Evolutionary conservation across 345 rosid species (phyloP).

Genomic region (Ricinus communis): DNA sequence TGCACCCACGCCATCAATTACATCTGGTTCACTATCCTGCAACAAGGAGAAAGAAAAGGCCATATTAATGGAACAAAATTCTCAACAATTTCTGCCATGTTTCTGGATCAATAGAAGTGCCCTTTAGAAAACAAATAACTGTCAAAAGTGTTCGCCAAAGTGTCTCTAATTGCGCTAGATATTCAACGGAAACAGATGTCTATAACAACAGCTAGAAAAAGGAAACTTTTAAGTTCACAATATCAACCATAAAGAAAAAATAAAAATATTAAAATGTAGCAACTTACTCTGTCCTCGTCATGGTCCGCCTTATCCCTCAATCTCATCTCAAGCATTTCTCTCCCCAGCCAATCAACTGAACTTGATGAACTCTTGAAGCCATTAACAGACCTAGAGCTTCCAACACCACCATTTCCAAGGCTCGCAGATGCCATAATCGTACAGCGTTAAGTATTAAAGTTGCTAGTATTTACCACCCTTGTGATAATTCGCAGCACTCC

Average conservation of each 20-base stretch:
- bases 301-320: constrained; percentile 77
- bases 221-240: no score
- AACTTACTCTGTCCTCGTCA: constrained; percentile 81
- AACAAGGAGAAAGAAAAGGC: constrained; percentile 16
- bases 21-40: constrained; percentile 93
- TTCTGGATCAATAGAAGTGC: no score
- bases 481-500: constrained; percentile 29
- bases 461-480: constrained; percentile 41
- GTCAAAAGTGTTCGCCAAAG: no score
- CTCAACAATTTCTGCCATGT: background rate
- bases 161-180: no score
- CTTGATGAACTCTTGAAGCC: constrained; percentile 86
- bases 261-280: constrained; percentile 9
- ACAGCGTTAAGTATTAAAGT: constrained; percentile 25
- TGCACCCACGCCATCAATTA: constrained; percentile 81
- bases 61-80: background rate
- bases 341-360: constrained; percentile 92
- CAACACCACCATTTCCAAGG: constrained; percentile 87
- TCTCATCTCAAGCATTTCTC: constrained; percentile 93
- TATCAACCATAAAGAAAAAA: background rate
- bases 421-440: constrained; percentile 71
- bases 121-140: no score
- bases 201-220: no score
- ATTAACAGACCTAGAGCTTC: constrained; percentile 88
- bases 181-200: no score